Percentiles rank a stretch among this genome's conserved stretches.
These are phyloP conservation scores for Penicilliopsis zonata DNA, from an alignment of 495 filamentous ascomycete genomes.

Conservation along the genomic window DNA sequence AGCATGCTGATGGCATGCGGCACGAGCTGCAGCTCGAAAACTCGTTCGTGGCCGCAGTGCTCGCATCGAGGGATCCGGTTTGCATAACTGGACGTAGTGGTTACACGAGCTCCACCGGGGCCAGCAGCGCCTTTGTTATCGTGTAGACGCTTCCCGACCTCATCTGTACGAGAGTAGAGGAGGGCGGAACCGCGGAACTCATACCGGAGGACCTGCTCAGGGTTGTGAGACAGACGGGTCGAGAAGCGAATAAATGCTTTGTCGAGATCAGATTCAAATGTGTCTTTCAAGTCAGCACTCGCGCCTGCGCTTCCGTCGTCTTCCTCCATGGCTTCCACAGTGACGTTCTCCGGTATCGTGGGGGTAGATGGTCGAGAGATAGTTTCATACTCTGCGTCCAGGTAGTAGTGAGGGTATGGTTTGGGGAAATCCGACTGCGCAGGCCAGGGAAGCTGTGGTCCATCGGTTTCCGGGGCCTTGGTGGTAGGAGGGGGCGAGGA, in stretches of 20 bases:
- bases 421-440: slow-evolving; percentile 44
- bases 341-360: slow-evolving; percentile 33
- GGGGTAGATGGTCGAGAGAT: slow-evolving; percentile 41
- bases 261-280: slow-evolving; percentile 75
- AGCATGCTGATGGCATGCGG: slow-evolving; percentile 84
- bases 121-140: slow-evolving; percentile 11
- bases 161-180: slow-evolving; percentile 66
- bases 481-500: slow-evolving; percentile 33
- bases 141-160: slow-evolving; percentile 53
- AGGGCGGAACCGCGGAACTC: slow-evolving; percentile 74
- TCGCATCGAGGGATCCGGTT: slow-evolving; percentile 57
- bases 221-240: slow-evolving; percentile 77
- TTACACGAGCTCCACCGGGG: slow-evolving; percentile 13
- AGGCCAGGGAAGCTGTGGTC: slow-evolving; percentile 59
- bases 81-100: slow-evolving; percentile 13
- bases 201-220: slow-evolving; percentile 87
- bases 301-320: slow-evolving; percentile 29
- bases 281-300: slow-evolving; percentile 63
- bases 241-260: slow-evolving; percentile 84
- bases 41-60: slow-evolving; percentile 59
- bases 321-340: slow-evolving; percentile 46
- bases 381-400: slow-evolving; percentile 89
- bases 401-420: slow-evolving; percentile 63
- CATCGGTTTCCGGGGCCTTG: slow-evolving; percentile 18
- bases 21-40: slow-evolving; percentile 88